A percentile compares a stretch with the other conserved stretches of the same genome.
phyloP scores from a whole-genome alignment of 164 flowering plant genomes.

The grape (Vitis vinifera) region ASM3070453v1 NC_081808.1:18829501-18830000 shows the following conservation, averaged over 20 bases:
- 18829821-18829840: not conserved
- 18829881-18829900: no score
- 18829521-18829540: not conserved
- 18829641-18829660: constrained; percentile 81
- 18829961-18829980: no score
- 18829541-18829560: not conserved
- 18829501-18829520: not conserved
- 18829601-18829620: not conserved
- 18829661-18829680: constrained; percentile 84
- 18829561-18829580: not conserved
- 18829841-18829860: no score
- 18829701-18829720: constrained; percentile 76
- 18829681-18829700: constrained; percentile 87
- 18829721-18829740: constrained; percentile 90
- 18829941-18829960: no score
- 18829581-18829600: not conserved
- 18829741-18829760: constrained; percentile 95
- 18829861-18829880: no score
- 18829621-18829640: constrained; percentile 6
- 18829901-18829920: no score
- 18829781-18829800: not conserved
- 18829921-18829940: no score
- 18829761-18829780: constrained; percentile 1
- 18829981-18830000: no score
- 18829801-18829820: not conserved